Conservation (phyloP, 2,329 filamentous ascomycete genomes). For the Fusarium luffae region DNA sequence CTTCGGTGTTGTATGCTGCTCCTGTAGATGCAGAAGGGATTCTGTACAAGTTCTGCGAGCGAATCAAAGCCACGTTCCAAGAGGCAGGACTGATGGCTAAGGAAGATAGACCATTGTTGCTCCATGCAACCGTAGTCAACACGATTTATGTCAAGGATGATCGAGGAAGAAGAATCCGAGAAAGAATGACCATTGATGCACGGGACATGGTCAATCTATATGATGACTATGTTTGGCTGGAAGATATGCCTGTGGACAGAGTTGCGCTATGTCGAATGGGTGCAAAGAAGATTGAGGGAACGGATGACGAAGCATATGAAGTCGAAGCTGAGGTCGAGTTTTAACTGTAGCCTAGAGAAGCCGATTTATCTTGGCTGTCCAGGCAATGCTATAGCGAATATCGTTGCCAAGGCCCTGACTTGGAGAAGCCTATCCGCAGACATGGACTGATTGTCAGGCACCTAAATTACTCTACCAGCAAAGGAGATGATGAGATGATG, state of each 20-base stretch:
- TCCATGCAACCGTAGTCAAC: constrained; percentile 90
- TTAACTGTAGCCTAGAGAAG: constrained; percentile 41
- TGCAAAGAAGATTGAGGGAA: constrained; percentile 71
- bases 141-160: constrained; percentile 76
- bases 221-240: constrained; percentile 76
- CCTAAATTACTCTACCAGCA: neutral
- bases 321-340: constrained; percentile 62
- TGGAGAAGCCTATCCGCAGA: neutral
- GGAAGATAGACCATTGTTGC: constrained; percentile 71
- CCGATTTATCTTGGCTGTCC: neutral
- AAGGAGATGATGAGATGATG: neutral
- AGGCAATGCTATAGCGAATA: neutral
- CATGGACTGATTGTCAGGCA: neutral
- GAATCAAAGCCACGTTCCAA: constrained; percentile 65
- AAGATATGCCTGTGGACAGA: constrained; percentile 72
- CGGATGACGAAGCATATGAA: constrained; percentile 65
- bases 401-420: neutral
- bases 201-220: constrained; percentile 68
- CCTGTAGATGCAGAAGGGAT: constrained; percentile 65
- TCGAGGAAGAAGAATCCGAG: constrained; percentile 41
- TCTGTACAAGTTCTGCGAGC: constrained; percentile 67
- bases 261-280: constrained; percentile 90
- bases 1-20: constrained; percentile 73
- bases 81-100: constrained; percentile 65
- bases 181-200: constrained; percentile 64